phyloP scores from a whole-genome alignment of 2,329 filamentous ascomycete species.

The Dactylonectria macrodidyma region DNA sequence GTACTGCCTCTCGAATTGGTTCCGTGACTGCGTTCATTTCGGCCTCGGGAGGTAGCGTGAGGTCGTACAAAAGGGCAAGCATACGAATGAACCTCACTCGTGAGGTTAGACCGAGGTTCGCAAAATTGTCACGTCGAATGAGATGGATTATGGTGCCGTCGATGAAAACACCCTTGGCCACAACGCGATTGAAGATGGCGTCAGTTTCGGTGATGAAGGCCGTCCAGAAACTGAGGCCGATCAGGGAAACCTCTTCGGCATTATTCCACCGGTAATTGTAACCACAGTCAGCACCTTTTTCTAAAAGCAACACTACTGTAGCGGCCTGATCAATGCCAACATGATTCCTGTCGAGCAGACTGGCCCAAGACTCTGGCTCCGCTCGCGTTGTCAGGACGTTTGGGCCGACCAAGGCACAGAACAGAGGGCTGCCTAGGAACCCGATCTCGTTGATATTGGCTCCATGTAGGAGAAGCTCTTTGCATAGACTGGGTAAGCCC shows the following conservation, averaged over 20 bases:
- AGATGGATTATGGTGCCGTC: constrained; percentile 39
- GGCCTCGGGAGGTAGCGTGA: constrained; percentile 32
- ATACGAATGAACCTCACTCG: constrained; percentile 38
- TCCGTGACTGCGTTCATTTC: constrained; percentile 15
- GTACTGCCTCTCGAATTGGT: constrained; percentile 32
- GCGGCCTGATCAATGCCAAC: constrained; percentile 30
- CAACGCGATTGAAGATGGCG: constrained; percentile 42
- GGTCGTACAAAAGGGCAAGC: constrained; percentile 45
- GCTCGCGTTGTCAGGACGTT: constrained; percentile 40
- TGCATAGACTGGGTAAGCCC: constrained; percentile 49
- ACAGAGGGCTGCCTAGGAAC: constrained; percentile 50
- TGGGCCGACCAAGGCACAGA: constrained; percentile 53
- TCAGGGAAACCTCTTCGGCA: constrained; percentile 38
- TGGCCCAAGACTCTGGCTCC: constrained; percentile 42
- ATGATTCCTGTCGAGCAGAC: constrained; percentile 33
- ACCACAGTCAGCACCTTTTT: constrained; percentile 37
- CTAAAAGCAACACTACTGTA: constrained; percentile 45
- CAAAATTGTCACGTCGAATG: constrained; percentile 31
- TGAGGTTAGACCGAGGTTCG: constrained; percentile 26
- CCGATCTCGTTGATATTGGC: constrained; percentile 42
- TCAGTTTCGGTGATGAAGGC: constrained; percentile 44
- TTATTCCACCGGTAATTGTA: constrained; percentile 39
- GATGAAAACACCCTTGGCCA: constrained; percentile 33
- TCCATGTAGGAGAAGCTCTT: constrained; percentile 42
- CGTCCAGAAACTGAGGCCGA: constrained; percentile 47